phyloP scores from a whole-genome alignment of 805 yeast genomes.

The Metschnikowia peoriensis region DNA sequence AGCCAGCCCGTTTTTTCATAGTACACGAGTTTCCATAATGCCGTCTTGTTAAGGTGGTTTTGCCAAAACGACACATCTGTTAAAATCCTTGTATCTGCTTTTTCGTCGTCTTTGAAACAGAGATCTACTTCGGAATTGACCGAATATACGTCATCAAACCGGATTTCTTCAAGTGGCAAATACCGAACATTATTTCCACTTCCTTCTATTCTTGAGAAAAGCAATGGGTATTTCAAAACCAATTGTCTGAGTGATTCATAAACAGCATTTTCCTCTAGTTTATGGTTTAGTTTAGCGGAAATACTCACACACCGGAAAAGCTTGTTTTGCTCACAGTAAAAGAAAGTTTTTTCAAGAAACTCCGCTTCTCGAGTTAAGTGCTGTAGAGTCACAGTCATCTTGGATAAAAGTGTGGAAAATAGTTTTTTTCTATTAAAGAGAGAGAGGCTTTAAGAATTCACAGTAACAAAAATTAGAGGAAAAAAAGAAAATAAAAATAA shows the following conservation, averaged over 20 bases:
- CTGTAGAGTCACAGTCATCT: slow-evolving; percentile 13
- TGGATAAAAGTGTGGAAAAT: too few species aligned
- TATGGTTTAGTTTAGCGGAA: background rate
- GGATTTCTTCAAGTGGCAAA: background rate
- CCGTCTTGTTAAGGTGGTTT: background rate
- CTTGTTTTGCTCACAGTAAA: slow-evolving; percentile 27
- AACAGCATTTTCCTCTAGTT: background rate
- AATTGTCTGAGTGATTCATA: background rate
- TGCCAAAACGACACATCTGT: background rate
- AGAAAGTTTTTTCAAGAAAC: background rate
- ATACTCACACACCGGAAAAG: slow-evolving; percentile 5
- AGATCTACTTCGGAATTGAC: background rate
- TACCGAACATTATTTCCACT: background rate
- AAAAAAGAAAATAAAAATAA: too few species aligned
- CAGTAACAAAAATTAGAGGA: background rate
- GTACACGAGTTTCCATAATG: slow-evolving; percentile 7
- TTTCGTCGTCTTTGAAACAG: background rate
- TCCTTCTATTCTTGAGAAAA: background rate
- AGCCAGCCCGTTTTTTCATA: slow-evolving; percentile 5
- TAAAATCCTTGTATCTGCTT: background rate
- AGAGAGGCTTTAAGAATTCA: background rate
- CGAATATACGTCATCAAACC: background rate
- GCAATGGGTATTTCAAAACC: background rate
- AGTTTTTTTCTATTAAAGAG: background rate
- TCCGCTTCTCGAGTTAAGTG: background rate